Base-by-base conservation (phyloP, 257 asterid species). In the Thymus mandschuricus region DNA sequence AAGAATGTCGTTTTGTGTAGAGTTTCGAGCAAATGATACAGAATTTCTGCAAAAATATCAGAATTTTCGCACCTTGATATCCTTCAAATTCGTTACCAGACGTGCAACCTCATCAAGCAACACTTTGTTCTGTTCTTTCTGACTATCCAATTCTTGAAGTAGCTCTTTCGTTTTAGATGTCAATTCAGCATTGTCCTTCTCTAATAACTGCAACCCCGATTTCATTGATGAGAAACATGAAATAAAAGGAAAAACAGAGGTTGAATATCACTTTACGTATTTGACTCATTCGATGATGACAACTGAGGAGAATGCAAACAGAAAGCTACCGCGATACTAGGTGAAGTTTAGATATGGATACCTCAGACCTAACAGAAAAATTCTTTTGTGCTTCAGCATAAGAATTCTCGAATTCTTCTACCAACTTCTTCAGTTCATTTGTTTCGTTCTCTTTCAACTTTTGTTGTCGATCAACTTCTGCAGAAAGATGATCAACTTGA, bases 401-500 rank as follows among this genome's bases (percentile, higher is more conserved):
- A 78, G 94, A 88, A 55, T 44, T 76, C 58, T 86, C 84, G 46
- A 76, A 83, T 72, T 87, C 87, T 72, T 79, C 60, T 7, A 92
- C 83, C 77, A 84, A 74, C 66, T 76, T 84, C 65, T 78, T 87
- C 89, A 82, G 71, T 75, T 85, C 87, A 44, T 60, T 85, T 64
- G 70, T 89, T 45, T 80, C 90, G 59, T 74, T 82, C 64, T 85
- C 88, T 83, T 90, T 77, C 80, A 73, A 74, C 86, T 88, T 86
- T 62, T 85, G 89, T 61, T 85, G 89, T 73, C 88, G 87, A 74
- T 92, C 98, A 73, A 92, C 71, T 77, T 87, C 96, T 35, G 82
- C 82, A 34, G 87, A 85, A 73, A 92, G 96, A 69, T 84, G 89
- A 64, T 92, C 92, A 54, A 92, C 83, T 80, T 86, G 92, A 77